Base-by-base conservation (phyloP, 2,329 filamentous ascomycete genomes). In the Talaromyces islandicus region DNA sequence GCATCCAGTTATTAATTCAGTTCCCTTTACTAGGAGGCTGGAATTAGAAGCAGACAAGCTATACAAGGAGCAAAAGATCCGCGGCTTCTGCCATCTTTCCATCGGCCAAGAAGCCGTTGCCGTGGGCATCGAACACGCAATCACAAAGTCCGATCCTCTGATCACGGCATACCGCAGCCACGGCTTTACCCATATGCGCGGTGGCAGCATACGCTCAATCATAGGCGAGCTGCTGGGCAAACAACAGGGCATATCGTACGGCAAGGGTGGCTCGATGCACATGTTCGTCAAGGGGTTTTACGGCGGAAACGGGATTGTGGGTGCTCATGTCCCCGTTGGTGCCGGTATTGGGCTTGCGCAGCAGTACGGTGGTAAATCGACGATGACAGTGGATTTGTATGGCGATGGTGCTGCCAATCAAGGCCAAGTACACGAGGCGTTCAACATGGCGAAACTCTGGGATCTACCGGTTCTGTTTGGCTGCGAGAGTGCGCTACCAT, bases 21-120 rank as follows among this genome's bases (percentile, higher is more conserved):
- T 3, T 41, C 10, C 24, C 14, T 11, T 60, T 56, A 61, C 59
- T 70, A 96, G 92, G 80, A 92, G 94, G 78, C 94, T 97, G 91
- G 93, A 97, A 81, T 93, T 97, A 89, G 90, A 91, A 64, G 91
- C 93, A 80, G 93, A 97, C 77, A 85, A 90, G 73, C 83, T 97
- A 71, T 97, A 97, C 88, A 97, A 97, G 83, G 92, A 97, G 82
- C 96, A 96, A 86, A 96, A 97, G 83, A 96, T 97, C 70, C 89
- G 93, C 70, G 93, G 93, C 78, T 97, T 97, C 87, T 97, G 93
- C 81, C 93, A 97, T 81, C 81, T 97, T 76, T 97, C 93, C 60
- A 96, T 90, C 56, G 93, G 93, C 62, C 93, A 97, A 80, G 93
- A 97, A 84, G 93, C 93, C 65, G 93, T 96, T 66, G 90, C 92